phyloP scores from a whole-genome alignment of 257 asterid species.

The Fraxinus anomala region DNA sequence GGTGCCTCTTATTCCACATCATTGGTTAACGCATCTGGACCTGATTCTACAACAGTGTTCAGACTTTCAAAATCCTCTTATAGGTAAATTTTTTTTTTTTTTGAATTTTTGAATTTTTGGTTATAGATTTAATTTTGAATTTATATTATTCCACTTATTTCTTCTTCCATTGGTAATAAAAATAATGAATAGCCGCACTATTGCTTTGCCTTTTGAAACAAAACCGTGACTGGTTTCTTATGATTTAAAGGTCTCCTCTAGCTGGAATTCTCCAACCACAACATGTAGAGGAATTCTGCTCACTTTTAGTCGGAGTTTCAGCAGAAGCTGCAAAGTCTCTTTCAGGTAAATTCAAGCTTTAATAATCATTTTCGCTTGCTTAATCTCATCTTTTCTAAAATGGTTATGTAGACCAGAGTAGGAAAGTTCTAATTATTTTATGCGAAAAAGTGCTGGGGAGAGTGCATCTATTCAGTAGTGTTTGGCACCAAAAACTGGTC shows the following conservation, averaged over 20 bases:
- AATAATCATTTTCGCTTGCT: conserved; percentile 6
- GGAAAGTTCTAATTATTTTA: background rate
- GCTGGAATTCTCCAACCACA: conserved; percentile 51
- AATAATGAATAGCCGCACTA: background rate
- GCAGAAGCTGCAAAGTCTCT: conserved; percentile 50
- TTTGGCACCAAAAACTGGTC: background rate
- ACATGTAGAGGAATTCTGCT: conserved; percentile 57
- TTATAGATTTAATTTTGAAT: conserved; percentile 17
- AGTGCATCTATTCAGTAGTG: background rate
- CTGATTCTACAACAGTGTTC: conserved; percentile 24
- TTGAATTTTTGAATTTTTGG: background rate
- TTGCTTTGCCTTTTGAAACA: conserved; percentile 4
- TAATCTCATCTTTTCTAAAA: background rate
- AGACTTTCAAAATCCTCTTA: conserved; percentile 43
- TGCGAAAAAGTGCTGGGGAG: background rate
- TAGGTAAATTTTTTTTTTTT: conserved; percentile 37
- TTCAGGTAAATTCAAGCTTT: conserved; percentile 39
- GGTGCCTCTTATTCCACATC: conserved; percentile 35
- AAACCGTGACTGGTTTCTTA: conserved; percentile 4
- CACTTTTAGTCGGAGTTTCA: conserved; percentile 54
- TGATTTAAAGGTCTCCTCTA: conserved; percentile 50
- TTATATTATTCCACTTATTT: background rate
- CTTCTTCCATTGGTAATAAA: background rate
- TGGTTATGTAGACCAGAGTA: background rate
- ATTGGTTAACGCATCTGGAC: conserved; percentile 32